Base-by-base conservation (phyloP, 2,329 filamentous ascomycete genomes). In the Neurospora crassa region DNA sequence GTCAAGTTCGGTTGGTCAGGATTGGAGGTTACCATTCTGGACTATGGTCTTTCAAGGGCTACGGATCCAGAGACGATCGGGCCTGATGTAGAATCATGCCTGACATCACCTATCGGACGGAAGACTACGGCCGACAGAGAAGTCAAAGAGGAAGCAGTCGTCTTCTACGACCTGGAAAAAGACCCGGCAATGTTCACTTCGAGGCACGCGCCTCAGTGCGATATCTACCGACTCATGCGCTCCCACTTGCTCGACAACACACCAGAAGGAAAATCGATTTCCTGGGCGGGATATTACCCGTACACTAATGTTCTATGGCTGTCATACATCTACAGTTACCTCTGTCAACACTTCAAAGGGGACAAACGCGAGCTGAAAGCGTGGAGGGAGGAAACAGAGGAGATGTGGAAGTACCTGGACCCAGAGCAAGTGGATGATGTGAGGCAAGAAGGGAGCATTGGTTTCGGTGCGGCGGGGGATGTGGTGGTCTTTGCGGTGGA, bases 291-390 rank as follows among this genome's bases (percentile, higher is more conserved):
- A 0, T 85, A 86, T 74, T 83, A 83, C 40, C 87, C 89, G 0
- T 90, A 90, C 77, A 89, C 87, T 5, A 91, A 91, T 73, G 87
- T 90, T 1, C 80, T 91, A 20, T 91, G 89, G 89, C 82, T 91
- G 59, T 86, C 87, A 3, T 90, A 90, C 73, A 80, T 89, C 5
- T 89, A 89, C 75, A 80, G 82, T 43, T 89, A 88, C 77, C 78
- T 89, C 71, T 75, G 81, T 2, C 74, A 73, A 7, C 81, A 84
- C 72, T 89, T 87, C 74, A 73, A 75, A 12, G 86, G 87, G 5
- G 80, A 82, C 10, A 83, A 81, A 74, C 81, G 80, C 71, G 83
- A 85, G 24, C 76, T 88, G 14, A 76, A 76, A 4, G 72, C 74
- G 2, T 90, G 89, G 75, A 82, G 80, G 71, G 79, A 79, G 18